Evolutionary conservation across 2,329 filamentous ascomycete species (phyloP), one percentile per base, ranked within the genome.

Genomic region (Ciborinia camelliae): DNA sequence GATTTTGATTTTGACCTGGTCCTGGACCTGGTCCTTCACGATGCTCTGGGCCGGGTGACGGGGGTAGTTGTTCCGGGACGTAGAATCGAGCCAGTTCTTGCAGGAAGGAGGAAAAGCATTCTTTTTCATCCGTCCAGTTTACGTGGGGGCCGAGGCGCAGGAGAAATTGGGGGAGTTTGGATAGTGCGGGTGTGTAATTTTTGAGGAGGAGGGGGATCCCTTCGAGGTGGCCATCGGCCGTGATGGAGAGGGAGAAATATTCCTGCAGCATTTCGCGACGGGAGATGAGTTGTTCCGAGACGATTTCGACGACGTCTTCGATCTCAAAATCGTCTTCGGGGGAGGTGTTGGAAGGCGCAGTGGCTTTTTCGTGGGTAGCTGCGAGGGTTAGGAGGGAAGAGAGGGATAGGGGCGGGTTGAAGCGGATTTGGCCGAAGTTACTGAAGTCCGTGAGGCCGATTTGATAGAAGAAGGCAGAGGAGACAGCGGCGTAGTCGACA

Each of bases 391-490:
- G 81, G 7, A 98, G 77, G 64, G 90, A 86, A 5, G 81, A 79
- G 6, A 99, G 78, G 65, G 86, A 81, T 0, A 97, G 82, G 0
- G 92, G 84, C 2, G 92, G 90, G 57, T 87, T 85, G 72, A 99
- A 92, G 14, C 85, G 86, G 65, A 99, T 92, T 28, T 82, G 77
- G 3, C 95, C 95, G 73, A 97, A 97, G 75, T 99, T 99, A 1
- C 90, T 92, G 77, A 99, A 99, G 74, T 99, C 92, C 0, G 92
- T 96, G 43, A 99, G 83, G 0, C 92, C 94, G 26, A 98, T 79
- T 77, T 99, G 95, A 78, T 99, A 99, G 76, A 98, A 96, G 76
- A 94, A 96, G 72, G 98, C 94, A 67, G 87, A 90, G 75, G 87
- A 90, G 1, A 90, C 80, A 75, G 94, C 87, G 14, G 92, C 95